These are phyloP conservation scores for Exophiala oligosperma DNA, from an alignment of 2,329 filamentous ascomycete genomes.

Conservation along the genomic window DNA sequence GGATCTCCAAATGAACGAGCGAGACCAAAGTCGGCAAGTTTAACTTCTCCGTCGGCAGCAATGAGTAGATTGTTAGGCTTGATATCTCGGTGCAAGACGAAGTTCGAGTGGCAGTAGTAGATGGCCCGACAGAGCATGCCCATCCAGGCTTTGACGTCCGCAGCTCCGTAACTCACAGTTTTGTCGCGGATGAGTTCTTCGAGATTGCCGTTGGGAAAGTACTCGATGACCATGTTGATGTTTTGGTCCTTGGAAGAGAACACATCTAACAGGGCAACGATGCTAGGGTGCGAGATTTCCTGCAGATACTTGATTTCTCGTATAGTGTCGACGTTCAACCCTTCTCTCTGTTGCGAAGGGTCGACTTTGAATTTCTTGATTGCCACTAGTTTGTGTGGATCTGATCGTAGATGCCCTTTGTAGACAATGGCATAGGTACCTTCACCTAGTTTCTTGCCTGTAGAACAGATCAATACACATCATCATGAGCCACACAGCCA, in stretches of 20 bases:
- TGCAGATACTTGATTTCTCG: conserved; percentile 95
- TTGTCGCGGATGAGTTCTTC: conserved; percentile 91
- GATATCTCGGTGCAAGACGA: conserved; percentile 93
- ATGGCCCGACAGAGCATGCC: conserved; percentile 91
- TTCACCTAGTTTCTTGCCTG: conserved; percentile 87
- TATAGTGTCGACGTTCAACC: conserved; percentile 89
- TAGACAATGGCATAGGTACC: conserved; percentile 97
- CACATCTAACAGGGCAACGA: conserved; percentile 87
- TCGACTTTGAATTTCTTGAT: conserved; percentile 58
- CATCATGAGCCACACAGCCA: neutral
- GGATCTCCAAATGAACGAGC: conserved; percentile 88
- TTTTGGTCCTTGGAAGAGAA: conserved; percentile 97
- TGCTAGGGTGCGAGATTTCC: conserved; percentile 91
- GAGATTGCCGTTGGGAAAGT: conserved; percentile 87
- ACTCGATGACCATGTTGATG: conserved; percentile 92
- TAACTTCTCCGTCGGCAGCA: conserved; percentile 87
- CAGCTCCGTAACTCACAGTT: conserved; percentile 76
- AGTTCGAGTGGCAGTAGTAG: conserved; percentile 96
- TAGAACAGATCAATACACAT: neutral
- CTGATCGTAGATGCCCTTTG: conserved; percentile 73
- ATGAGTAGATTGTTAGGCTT: conserved; percentile 98
- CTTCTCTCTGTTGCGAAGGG: conserved; percentile 66
- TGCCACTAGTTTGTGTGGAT: conserved; percentile 75
- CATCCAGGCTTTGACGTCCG: conserved; percentile 98
- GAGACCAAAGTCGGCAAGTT: conserved; percentile 96